Evolutionary conservation across 2,329 filamentous ascomycete genomes (phyloP), one percentile per base, ranked within the genome.

Genomic region (Sarocladiaceae sp.): DNA sequence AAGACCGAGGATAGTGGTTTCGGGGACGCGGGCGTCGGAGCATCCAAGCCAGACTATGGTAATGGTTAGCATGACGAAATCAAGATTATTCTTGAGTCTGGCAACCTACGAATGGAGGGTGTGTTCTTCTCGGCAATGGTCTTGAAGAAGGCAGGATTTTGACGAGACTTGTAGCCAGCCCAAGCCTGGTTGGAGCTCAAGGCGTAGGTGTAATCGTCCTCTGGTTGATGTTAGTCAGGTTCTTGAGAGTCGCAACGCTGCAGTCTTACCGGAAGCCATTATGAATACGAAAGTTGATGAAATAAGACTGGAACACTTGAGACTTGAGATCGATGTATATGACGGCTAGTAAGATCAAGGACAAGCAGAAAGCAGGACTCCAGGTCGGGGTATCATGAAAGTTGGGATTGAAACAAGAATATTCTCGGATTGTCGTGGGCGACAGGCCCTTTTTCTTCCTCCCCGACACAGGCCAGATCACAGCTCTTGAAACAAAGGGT

Each of bases 11-110:
- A 96, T 79, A 47, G 85, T 90, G 4, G 88, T 93, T 70, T 94
- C 90, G 1, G 90, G 90, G 59, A 89, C 86, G 57, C 90, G 87
- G 35, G 86, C 90, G 74, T 95, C 90, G 61, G 88, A 88, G 73
- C 90, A 96, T 54, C 90, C 90, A 58, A 95, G 80, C 90, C 90
- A 95, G 54, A 95, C 78, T 81, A 10, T 33, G 29, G 15, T 33
- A 10, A n/a, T n/a, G n/a, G n/a, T n/a, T n/a, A n/a, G n/a, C n/a
- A n/a, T n/a, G n/a, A n/a, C n/a, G n/a, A n/a, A n/a, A n/a, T n/a
- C n/a, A n/a, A n/a, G n/a, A n/a, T n/a, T 20, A 22, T 28, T 12
- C 12, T n/a, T 22, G 20, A 29, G 23, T 7, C 23, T 8, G n/a
- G 33, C 20, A 40, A 71, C 76, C 62, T 67, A 81, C 78, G 77